Evolutionary conservation across 2,329 filamentous ascomycete genomes (phyloP).

Genomic region (Fusarium dimerum): DNA sequence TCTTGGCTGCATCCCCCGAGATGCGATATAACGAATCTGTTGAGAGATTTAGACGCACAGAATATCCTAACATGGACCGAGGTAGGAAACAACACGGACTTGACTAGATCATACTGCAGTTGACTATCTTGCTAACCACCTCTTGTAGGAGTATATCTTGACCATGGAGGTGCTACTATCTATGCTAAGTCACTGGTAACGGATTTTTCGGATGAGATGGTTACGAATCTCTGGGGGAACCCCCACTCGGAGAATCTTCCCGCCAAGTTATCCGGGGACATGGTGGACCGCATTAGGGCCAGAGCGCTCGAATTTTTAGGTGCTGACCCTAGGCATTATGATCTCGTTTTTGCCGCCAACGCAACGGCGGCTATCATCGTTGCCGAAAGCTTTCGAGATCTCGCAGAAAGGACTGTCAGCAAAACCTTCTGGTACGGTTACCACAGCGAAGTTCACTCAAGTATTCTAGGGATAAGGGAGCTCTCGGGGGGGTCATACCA

Average conservation of each 20-base stretch:
- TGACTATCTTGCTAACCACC: slow-evolving; percentile 5
- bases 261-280: slow-evolving; percentile 56
- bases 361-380: slow-evolving; percentile 64
- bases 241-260: slow-evolving; percentile 66
- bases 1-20: too few species aligned
- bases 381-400: slow-evolving; percentile 56
- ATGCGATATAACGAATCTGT: slow-evolving; percentile 28
- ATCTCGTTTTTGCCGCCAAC: slow-evolving; percentile 63
- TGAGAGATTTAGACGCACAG: slow-evolving; percentile 27
- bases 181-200: slow-evolving; percentile 60
- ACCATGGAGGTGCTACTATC: slow-evolving; percentile 59
- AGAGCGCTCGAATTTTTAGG: slow-evolving; percentile 60
- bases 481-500: slow-evolving; percentile 51
- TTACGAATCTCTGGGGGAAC: slow-evolving; percentile 63
- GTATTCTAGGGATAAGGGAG: slow-evolving; percentile 69
- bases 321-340: slow-evolving; percentile 58
- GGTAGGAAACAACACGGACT: too few species aligned
- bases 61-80: slow-evolving; percentile 30
- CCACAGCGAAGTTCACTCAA: slow-evolving; percentile 63
- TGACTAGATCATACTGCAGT: background rate
- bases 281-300: slow-evolving; percentile 57
- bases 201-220: slow-evolving; percentile 56
- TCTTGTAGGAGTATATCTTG: slow-evolving; percentile 50
- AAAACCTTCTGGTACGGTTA: slow-evolving; percentile 59
- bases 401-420: slow-evolving; percentile 47